A percentile compares a stretch with the other conserved stretches of the same genome.
Conservation (phyloP, 176 grass and related monocot species). For the Musa troglodytarum region DNA sequence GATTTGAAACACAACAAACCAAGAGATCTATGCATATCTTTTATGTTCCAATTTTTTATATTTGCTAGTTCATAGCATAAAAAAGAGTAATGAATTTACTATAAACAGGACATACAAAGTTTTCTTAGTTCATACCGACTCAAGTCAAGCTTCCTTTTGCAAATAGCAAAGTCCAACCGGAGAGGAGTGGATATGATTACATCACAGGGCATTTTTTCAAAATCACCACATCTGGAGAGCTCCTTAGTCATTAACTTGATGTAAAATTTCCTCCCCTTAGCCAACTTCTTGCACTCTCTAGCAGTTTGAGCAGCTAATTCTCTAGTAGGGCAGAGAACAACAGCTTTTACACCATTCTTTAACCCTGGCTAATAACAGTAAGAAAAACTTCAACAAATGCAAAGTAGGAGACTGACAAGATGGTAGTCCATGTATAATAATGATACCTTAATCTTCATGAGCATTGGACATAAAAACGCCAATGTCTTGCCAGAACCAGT, state of each 20-base stretch:
- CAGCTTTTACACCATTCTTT: conserved; percentile 71
- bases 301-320: conserved; percentile 85
- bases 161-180: too few species aligned
- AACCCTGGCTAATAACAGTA: conserved; percentile 79
- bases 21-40: not conserved
- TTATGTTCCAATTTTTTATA: too few species aligned
- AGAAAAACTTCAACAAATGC: not conserved
- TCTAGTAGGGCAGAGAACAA: conserved; percentile 87
- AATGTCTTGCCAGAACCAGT: conserved; percentile 98
- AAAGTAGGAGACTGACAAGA: not conserved
- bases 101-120: too few species aligned
- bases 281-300: conserved; percentile 88
- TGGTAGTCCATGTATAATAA: conserved; percentile 4
- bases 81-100: too few species aligned
- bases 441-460: conserved; percentile 93
- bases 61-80: too few species aligned
- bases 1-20: not conserved
- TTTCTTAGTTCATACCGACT: too few species aligned
- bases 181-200: too few species aligned
- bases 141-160: too few species aligned
- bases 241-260: conserved; percentile 70
- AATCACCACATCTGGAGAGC: too few species aligned
- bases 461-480: conserved; percentile 78
- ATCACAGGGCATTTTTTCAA: too few species aligned
- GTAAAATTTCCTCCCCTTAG: conserved; percentile 67